phyloP scores from a whole-genome alignment of 106 monocot genomes.

The Apostasia shenzhenica region DNA sequence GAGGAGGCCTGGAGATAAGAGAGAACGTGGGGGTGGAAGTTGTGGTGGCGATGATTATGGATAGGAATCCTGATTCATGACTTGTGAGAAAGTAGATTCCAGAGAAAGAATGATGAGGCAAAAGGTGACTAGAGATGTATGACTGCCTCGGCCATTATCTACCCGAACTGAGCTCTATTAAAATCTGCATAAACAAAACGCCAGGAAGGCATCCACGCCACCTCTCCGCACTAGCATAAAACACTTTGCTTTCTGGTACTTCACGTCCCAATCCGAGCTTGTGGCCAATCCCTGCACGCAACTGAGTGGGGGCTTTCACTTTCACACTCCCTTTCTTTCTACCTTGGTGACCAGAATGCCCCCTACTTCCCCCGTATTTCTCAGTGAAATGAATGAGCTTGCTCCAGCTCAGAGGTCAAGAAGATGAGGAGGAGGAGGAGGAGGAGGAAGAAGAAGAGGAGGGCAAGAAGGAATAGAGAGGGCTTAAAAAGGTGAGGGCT shows the following conservation, averaged over 20 bases:
- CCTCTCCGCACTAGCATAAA: constrained; percentile 8
- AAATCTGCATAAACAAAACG: constrained; percentile 7
- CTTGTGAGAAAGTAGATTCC: constrained; percentile 28
- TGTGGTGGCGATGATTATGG: constrained; percentile 9
- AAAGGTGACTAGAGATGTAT: constrained; percentile 11
- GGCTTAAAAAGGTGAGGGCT: constrained; percentile 6
- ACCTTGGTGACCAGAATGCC: constrained; percentile 13
- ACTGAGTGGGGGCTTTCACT: neutral
- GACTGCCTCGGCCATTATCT: constrained; percentile 16
- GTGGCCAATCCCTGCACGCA: constrained; percentile 23
- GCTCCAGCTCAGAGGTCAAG: constrained; percentile 3
- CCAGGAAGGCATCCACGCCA: constrained; percentile 19
- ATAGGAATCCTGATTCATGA: constrained; percentile 25
- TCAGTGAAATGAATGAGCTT: neutral
- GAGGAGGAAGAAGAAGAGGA: constrained; percentile 3
- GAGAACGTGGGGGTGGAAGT: constrained; percentile 2
- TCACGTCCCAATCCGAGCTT: constrained; percentile 14
- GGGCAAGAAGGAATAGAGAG: neutral
- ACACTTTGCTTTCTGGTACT: constrained; percentile 1
- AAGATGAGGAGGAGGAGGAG: neutral
- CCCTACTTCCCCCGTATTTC: constrained; percentile 5
- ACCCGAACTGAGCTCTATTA: constrained; percentile 1
- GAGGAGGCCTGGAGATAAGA: neutral
- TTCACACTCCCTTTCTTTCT: neutral
- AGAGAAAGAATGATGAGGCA: constrained; percentile 22